These are phyloP conservation scores for Cyberlindnera meyerae DNA, from an alignment of 805 yeast genomes.

Conservation along the genomic window DNA sequence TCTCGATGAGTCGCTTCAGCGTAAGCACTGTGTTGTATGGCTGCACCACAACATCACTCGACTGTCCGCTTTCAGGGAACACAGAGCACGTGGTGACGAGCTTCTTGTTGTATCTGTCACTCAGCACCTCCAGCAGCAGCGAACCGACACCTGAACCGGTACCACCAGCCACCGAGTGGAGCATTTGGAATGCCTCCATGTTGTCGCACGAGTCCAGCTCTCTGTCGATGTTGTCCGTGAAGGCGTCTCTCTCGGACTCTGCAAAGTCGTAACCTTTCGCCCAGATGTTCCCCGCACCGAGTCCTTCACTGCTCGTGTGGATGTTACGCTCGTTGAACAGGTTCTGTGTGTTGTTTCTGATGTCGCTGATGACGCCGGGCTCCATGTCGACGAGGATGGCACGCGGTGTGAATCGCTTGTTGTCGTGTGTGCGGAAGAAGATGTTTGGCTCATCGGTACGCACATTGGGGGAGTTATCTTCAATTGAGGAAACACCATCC, in stretches of 20 bases:
- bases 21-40: constrained; percentile 90
- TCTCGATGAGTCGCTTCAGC: constrained; percentile 72
- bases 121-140: constrained; percentile 65
- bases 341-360: constrained; percentile 46
- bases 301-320: constrained; percentile 73
- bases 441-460: constrained; percentile 75
- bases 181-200: constrained; percentile 81
- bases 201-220: constrained; percentile 90
- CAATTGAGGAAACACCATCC: constrained; percentile 29
- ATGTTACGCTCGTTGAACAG: constrained; percentile 82
- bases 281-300: constrained; percentile 98
- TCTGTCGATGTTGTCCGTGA: constrained; percentile 78
- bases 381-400: constrained; percentile 83
- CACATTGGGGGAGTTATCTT: constrained; percentile 6
- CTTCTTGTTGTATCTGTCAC: constrained; percentile 80
- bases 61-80: constrained; percentile 73
- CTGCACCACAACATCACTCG: constrained; percentile 96
- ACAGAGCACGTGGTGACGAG: constrained; percentile 80
- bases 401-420: constrained; percentile 80
- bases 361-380: constrained; percentile 77
- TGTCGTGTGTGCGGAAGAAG: constrained; percentile 74
- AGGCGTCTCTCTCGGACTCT: constrained; percentile 58
- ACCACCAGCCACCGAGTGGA: constrained; percentile 97
- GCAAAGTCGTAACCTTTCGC: constrained; percentile 84
- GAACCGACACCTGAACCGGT: constrained; percentile 98